These are phyloP conservation scores for Camelina laxa DNA, from an alignment of 345 rosid genomes.

Conservation along the genomic window DNA sequence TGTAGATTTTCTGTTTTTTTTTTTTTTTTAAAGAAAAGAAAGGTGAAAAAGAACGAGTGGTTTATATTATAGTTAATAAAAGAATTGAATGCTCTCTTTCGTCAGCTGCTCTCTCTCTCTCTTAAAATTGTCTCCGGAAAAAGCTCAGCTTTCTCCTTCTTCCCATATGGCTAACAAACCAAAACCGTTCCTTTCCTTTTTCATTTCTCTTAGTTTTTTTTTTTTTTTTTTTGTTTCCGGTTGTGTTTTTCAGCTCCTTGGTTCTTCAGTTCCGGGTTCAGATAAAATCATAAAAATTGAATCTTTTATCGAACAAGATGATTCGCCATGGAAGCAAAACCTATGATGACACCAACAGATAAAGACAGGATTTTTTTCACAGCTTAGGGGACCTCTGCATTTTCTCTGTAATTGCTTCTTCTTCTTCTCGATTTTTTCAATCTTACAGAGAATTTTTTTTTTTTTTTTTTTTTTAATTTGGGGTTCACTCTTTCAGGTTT, in stretches of 20 bases:
- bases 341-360: slow-evolving; percentile 14
- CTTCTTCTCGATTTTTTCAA: neutral
- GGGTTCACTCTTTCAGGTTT: slow-evolving; percentile 15
- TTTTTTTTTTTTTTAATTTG: neutral
- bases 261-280: neutral
- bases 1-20: neutral
- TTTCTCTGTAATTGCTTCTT: slow-evolving; percentile 21
- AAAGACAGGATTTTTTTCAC: slow-evolving; percentile 1
- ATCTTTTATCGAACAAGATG: neutral
- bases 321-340: slow-evolving; percentile 18
- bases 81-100: neutral
- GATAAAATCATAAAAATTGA: neutral
- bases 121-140: slow-evolving; percentile 32
- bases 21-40: too few relatives aligned
- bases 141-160: slow-evolving; percentile 17
- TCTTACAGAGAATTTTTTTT: neutral
- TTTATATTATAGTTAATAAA: neutral
- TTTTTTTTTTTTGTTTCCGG: too few relatives aligned
- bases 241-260: too few relatives aligned
- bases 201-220: neutral
- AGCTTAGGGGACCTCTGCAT: slow-evolving; percentile 30
- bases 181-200: slow-evolving; percentile 23
- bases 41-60: too few relatives aligned
- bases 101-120: neutral
- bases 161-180: slow-evolving; percentile 24